Base-by-base conservation (phyloP, 164 flowering plant genomes). In the Tetracentron sinense region DNA sequence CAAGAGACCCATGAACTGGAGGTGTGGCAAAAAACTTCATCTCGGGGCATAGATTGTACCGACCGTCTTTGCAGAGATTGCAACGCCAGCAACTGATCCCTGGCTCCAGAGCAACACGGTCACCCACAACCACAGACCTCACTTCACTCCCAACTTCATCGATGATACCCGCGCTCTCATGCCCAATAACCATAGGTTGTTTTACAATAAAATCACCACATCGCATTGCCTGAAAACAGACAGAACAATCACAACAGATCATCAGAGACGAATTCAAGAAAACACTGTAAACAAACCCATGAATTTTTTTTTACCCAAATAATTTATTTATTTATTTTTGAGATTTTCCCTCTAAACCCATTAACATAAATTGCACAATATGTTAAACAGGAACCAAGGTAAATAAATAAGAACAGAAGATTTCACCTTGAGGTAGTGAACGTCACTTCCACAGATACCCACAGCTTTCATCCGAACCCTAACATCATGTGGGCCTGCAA, bases 381-480 rank as follows among this genome's bases (percentile, higher is more conserved):
- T 47, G 20, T 12, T 12, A 46, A n/a, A 16, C 60, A 23, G n/a
- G 51, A 54, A 54, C 7, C 50, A 51, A 28, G n/a, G 20, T 16
- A 28, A 0, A 20, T 33, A 31, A 20, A 66, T 6, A 46, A 49
- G 16, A 16, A 27, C 6, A 29, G 35, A 35, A 21, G 12, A 47
- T 16, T 17, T 62, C 21, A 82, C 98, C 94, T 83, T 93, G 72
- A 87, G 82, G 73, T 85, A 83, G 62, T 94, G 97, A 72, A 94
- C 97, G 83, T 94, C 99, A 64, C 99, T 94, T 44, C 99, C 99
- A 62, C 99, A 94, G 50, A 94, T 94, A 29, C 99, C 99, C 46
- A 91, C 93, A 60, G 99, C 95, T 73, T 94, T 91, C 85, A 94
- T 91, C 66, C 86, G 74, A 26, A 94, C 82, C 74, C 76, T 87